Evolutionary conservation across 805 yeast species (phyloP).

Genomic region (Hanseniaspora taiwanica): DNA sequence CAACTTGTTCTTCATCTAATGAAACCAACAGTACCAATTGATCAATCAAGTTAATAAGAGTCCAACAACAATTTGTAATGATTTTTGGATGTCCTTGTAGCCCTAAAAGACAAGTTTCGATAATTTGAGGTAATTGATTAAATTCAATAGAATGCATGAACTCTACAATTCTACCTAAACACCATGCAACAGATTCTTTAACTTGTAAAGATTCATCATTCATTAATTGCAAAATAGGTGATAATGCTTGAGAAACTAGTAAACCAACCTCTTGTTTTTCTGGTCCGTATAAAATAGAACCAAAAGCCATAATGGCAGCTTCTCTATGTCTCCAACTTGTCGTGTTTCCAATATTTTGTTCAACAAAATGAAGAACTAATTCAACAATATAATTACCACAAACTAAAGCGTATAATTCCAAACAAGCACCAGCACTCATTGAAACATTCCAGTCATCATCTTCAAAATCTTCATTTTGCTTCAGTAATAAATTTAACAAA

Average conservation of each 20-base stretch:
- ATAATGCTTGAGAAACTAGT: conserved; percentile 70
- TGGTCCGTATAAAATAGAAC: conserved; percentile 92
- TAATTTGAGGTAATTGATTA: conserved; percentile 48
- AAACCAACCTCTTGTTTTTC: conserved; percentile 53
- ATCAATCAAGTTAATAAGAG: conserved; percentile 81
- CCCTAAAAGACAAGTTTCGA: conserved; percentile 68
- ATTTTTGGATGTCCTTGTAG: conserved; percentile 85
- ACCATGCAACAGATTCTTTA: conserved; percentile 96
- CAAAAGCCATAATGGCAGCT: conserved; percentile 98
- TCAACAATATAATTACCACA: conserved; percentile 78
- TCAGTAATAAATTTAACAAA: conserved; percentile 59
- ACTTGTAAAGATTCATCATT: conserved; percentile 70
- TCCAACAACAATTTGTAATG: conserved; percentile 96
- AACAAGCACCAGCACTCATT: conserved; percentile 97
- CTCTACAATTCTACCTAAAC: conserved; percentile 92
- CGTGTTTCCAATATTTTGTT: conserved; percentile 42
- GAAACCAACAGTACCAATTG: conserved; percentile 22
- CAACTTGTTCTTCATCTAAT: not conserved
- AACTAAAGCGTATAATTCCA: conserved; percentile 84
- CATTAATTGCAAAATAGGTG: conserved; percentile 63
- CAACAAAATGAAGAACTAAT: conserved; percentile 77
- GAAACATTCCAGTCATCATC: conserved; percentile 97
- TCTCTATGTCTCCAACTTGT: conserved; percentile 77
- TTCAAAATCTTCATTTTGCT: conserved; percentile 86
- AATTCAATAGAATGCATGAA: conserved; percentile 62